phyloP scores from a whole-genome alignment of 345 rosid species.

The Combretum micranthum region DNA sequence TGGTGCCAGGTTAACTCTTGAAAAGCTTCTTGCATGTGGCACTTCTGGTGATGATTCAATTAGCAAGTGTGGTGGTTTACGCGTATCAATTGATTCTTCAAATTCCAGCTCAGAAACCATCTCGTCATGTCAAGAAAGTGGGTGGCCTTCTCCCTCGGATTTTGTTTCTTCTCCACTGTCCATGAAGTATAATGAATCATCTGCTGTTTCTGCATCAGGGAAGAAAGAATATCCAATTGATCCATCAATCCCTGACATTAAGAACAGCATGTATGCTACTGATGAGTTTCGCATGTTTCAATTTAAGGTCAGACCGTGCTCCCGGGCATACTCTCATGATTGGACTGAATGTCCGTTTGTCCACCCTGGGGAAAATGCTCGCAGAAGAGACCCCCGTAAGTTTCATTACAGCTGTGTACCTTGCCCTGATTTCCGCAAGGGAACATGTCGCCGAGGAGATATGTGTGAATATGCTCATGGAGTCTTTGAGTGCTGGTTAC shows the following conservation, averaged over 20 bases:
- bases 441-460: constrained; percentile 87
- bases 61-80: constrained; percentile 30
- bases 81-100: constrained; percentile 30
- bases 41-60: constrained; percentile 34
- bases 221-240: constrained; percentile 90
- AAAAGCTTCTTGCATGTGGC: constrained; percentile 45
- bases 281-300: constrained; percentile 97
- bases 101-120: constrained; percentile 47
- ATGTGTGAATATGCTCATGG: constrained; percentile 99
- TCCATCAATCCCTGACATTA: constrained; percentile 92
- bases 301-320: constrained; percentile 90
- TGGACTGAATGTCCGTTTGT: constrained; percentile 99
- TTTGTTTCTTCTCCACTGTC: constrained; percentile 41
- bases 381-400: constrained; percentile 96
- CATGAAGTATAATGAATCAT: constrained; percentile 21
- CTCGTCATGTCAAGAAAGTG: constrained; percentile 58
- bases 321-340: constrained; percentile 93
- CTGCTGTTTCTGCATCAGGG: constrained; percentile 30
- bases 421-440: constrained; percentile 92
- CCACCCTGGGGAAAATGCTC: constrained; percentile 95
- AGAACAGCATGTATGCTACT: constrained; percentile 83
- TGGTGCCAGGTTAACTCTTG: constrained; percentile 42
- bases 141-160: constrained; percentile 25
- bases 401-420: constrained; percentile 95
- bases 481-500: constrained; percentile 97